Conservation (phyloP, 768 basidiomycete species). For the Panaeolus papilionaceus region DNA sequence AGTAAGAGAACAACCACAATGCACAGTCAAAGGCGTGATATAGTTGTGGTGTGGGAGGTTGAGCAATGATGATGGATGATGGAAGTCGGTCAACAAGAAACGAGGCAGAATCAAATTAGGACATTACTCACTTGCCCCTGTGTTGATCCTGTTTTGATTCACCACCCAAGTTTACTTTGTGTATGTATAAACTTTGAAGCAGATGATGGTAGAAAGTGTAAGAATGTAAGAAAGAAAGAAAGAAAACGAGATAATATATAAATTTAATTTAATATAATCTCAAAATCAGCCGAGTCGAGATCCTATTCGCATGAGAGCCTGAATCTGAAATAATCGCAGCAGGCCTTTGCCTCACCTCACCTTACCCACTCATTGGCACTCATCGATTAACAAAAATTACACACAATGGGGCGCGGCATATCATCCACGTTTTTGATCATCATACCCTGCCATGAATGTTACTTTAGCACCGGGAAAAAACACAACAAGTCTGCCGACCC, state of each 20-base stretch:
- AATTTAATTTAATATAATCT: neutral
- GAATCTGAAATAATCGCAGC: neutral
- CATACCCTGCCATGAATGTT: neutral
- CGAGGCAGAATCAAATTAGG: conserved; percentile 13
- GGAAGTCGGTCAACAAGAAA: conserved; percentile 12
- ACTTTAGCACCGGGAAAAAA: neutral
- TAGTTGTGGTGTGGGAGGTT: conserved; percentile 7
- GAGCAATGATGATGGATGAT: neutral
- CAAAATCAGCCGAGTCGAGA: neutral
- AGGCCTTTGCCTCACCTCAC: neutral
- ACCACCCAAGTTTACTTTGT: too few species aligned
- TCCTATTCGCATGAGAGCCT: neutral
- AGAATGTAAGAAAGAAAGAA: neutral
- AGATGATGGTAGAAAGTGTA: neutral
- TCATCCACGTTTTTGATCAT: conserved; percentile 11
- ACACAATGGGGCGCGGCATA: neutral
- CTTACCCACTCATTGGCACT: neutral
- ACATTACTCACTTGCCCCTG: conserved; percentile 13
- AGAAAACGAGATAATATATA: neutral
- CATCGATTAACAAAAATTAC: conserved; percentile 7
- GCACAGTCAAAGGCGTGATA: neutral
- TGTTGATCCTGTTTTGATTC: neutral
- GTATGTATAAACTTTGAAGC: too few species aligned
- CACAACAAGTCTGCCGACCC: neutral
- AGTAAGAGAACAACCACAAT: neutral